Conservation (phyloP, 225 moss, liverwort and hornwort species). For the Bryum argenteum region DNA sequence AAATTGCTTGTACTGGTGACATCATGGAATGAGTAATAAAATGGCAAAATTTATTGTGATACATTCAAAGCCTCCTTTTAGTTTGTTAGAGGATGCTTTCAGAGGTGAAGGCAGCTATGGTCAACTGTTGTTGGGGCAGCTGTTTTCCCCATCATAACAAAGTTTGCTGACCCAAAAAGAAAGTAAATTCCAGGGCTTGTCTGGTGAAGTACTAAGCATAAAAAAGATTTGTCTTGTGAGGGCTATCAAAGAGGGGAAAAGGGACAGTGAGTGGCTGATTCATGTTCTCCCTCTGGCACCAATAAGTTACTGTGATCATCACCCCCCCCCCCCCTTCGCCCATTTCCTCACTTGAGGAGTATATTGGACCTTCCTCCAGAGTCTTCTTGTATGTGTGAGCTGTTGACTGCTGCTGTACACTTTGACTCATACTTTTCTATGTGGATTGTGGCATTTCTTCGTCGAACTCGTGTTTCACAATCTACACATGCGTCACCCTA, state of each 20-base stretch:
- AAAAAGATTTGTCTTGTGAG: neutral
- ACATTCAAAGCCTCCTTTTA: too few species aligned
- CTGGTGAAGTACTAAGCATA: conserved; percentile 7
- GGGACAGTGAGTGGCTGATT: conserved; percentile 33
- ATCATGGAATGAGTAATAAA: too few species aligned
- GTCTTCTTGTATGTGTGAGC: neutral
- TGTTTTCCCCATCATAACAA: too few species aligned
- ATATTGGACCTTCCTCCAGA: conserved; percentile 1
- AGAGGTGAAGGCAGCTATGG: too few species aligned
- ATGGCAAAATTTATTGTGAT: too few species aligned
- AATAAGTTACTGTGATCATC: conserved; percentile 32
- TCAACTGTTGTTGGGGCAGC: too few species aligned
- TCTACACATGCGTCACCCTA: too few species aligned
- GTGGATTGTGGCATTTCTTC: neutral
- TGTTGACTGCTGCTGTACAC: neutral
- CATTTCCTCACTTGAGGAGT: neutral
- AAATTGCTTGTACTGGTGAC: too few species aligned
- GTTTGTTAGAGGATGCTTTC: too few species aligned
- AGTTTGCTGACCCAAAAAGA: too few species aligned
- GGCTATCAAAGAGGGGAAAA: neutral
- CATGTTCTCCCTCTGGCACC: conserved; percentile 18
- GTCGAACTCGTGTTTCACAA: neutral
- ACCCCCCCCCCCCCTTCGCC: neutral
- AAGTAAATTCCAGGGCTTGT: neutral
- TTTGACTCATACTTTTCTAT: conserved; percentile 16